phyloP scores from a whole-genome alignment of 768 basidiomycete genomes.

The Pleurotus giganteus region DNA sequence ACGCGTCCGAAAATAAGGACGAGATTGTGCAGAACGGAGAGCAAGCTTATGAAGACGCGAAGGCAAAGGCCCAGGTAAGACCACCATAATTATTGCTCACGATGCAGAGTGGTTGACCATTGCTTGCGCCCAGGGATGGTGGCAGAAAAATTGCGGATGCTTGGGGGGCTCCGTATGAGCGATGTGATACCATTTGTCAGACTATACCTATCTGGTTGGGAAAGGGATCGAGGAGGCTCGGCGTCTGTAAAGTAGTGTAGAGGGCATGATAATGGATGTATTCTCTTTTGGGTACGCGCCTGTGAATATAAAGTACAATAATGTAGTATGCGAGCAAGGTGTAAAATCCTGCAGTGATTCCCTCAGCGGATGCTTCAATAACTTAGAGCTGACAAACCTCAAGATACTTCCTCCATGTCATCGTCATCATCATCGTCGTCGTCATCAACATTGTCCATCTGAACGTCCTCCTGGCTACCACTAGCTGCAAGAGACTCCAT shows the following conservation, averaged over 20 bases:
- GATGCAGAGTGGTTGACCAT: neutral
- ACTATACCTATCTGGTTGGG: neutral
- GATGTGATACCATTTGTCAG: neutral
- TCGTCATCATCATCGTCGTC: slow-evolving; percentile 59
- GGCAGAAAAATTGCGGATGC: slow-evolving; percentile 8
- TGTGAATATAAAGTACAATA: slow-evolving; percentile 1
- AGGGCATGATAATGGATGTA: neutral
- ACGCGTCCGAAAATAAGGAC: slow-evolving; percentile 1
- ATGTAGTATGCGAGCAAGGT: neutral
- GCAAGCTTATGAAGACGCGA: slow-evolving; percentile 5
- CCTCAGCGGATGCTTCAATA: neutral
- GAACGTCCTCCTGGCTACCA: slow-evolving; percentile 28
- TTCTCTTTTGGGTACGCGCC: neutral
- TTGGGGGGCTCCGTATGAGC: slow-evolving; percentile 1
- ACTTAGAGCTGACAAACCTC: slow-evolving; percentile 13
- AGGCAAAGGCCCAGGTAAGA: slow-evolving; percentile 6
- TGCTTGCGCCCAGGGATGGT: slow-evolving; percentile 1
- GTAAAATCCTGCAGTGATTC: neutral
- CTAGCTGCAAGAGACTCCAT: slow-evolving; percentile 40
- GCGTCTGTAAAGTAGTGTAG: too few relatives aligned
- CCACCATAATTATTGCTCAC: neutral
- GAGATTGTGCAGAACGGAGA: slow-evolving; percentile 1
- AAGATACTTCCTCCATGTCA: slow-evolving; percentile 74
- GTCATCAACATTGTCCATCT: slow-evolving; percentile 54
- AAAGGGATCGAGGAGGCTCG: too few relatives aligned